Percentiles rank a stretch among this genome's conserved stretches.
Evolutionary conservation across 2,329 filamentous ascomycete genomes (phyloP).

Genomic region (Trichophyton equinum): DNA sequence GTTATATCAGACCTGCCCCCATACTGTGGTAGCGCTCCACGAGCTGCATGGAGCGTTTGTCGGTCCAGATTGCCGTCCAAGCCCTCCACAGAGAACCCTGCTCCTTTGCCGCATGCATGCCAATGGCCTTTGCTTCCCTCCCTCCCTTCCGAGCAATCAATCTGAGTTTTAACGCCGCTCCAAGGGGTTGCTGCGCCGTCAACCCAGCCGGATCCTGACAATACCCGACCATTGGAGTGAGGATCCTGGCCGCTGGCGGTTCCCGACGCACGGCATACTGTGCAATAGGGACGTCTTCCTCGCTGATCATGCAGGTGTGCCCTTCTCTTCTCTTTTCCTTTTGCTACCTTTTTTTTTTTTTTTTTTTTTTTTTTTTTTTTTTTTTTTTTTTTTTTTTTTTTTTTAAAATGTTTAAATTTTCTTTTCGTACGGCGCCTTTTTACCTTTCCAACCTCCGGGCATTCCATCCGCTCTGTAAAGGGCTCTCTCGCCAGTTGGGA

Average conservation of each 20-base stretch:
- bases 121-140: neutral
- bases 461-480: neutral
- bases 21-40: constrained; percentile 2
- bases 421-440: neutral
- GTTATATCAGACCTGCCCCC: neutral
- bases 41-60: constrained; percentile 3
- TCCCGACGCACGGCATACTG: neutral
- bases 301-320: constrained; percentile 1
- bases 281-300: neutral
- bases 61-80: constrained; percentile 1
- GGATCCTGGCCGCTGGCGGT: neutral
- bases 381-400: neutral
- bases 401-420: neutral
- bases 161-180: constrained; percentile 2
- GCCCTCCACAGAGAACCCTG: neutral
- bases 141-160: neutral
- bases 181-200: neutral
- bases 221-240: neutral
- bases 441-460: neutral
- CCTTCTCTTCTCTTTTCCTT: neutral
- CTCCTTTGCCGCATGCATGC: constrained; percentile 4
- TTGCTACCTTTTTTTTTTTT: neutral
- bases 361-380: neutral
- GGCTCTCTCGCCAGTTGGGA: neutral
- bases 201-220: neutral